phyloP scores from a whole-genome alignment of 331 rosid species.

The Acacia pycnantha region DNA sequence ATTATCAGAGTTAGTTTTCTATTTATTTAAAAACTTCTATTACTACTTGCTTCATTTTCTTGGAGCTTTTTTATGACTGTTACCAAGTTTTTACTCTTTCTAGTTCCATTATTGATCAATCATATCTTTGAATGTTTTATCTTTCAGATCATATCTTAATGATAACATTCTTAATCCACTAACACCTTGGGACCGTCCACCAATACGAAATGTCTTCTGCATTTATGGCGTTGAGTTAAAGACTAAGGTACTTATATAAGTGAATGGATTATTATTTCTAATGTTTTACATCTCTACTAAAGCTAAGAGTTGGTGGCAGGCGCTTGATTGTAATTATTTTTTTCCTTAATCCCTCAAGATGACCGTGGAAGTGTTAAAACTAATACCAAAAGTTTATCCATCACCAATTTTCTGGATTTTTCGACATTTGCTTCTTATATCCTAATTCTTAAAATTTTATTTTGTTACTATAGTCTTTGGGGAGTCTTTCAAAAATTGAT shows the following conservation, averaged over 20 bases:
- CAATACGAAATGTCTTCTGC: conserved; percentile 85
- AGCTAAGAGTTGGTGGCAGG: conserved; percentile 18
- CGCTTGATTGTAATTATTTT: background rate
- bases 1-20: conserved; percentile 4
- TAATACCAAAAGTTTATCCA: background rate
- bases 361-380: conserved; percentile 27
- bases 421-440: conserved; percentile 30
- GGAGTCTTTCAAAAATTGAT: conserved; percentile 33
- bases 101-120: conserved; percentile 26
- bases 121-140: conserved; percentile 29
- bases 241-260: conserved; percentile 74
- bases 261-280: conserved; percentile 13
- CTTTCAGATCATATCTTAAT: conserved; percentile 74
- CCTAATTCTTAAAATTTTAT: conserved; percentile 31
- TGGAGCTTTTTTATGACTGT: conserved; percentile 3
- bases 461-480: conserved; percentile 27
- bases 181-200: conserved; percentile 98
- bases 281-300: conserved; percentile 17
- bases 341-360: background rate
- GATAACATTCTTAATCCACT: conserved; percentile 94
- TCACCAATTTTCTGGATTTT: background rate
- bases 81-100: conserved; percentile 10
- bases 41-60: conserved; percentile 8
- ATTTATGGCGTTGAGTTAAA: conserved; percentile 78
- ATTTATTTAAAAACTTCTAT: background rate